phyloP scores from a whole-genome alignment of 1,284 basidiomycete genomes.

The Vanrija sp. region DNA sequence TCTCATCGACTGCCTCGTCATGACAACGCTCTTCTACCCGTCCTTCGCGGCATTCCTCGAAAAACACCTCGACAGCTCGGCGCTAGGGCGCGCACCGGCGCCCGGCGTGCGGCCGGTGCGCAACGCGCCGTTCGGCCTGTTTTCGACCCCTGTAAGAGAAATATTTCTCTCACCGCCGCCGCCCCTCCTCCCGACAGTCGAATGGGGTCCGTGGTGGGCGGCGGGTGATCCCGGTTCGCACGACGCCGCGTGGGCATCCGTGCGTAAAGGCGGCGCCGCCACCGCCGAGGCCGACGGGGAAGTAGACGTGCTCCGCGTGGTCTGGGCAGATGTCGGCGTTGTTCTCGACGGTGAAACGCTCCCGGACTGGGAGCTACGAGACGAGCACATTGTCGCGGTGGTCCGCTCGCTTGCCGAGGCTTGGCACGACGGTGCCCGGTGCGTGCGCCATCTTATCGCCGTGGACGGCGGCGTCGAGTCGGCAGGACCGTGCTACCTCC shows the following conservation, averaged over 20 bases:
- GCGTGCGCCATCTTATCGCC: slow-evolving; percentile 27
- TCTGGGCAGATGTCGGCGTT: slow-evolving; percentile 43
- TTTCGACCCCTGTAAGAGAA: no score
- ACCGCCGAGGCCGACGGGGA: slow-evolving; percentile 39
- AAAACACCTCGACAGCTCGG: slow-evolving; percentile 7
- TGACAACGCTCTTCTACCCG: slow-evolving; percentile 92
- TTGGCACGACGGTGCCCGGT: slow-evolving; percentile 27
- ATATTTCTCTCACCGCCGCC: no score
- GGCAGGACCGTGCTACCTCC: slow-evolving; percentile 26
- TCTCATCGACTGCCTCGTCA: slow-evolving; percentile 87
- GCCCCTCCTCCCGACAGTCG: slow-evolving; percentile 9
- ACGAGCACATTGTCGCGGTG: slow-evolving; percentile 5
- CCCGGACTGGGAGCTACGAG: slow-evolving; percentile 7
- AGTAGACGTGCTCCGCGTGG: slow-evolving; percentile 32
- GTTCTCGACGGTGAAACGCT: slow-evolving; percentile 32
- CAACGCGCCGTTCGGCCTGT: no score
- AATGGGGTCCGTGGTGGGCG: neutral
- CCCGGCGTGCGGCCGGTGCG: no score
- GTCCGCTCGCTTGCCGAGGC: slow-evolving; percentile 19
- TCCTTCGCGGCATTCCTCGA: slow-evolving; percentile 76
- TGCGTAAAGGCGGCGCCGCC: slow-evolving; percentile 40
- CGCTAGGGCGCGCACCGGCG: no score
- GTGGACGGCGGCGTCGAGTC: slow-evolving; percentile 6
- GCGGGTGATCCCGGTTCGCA: slow-evolving; percentile 17
- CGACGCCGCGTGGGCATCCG: slow-evolving; percentile 36